phyloP scores from a whole-genome alignment of 2,329 filamentous ascomycete genomes.

The Pseudocercospora ulei region DNA sequence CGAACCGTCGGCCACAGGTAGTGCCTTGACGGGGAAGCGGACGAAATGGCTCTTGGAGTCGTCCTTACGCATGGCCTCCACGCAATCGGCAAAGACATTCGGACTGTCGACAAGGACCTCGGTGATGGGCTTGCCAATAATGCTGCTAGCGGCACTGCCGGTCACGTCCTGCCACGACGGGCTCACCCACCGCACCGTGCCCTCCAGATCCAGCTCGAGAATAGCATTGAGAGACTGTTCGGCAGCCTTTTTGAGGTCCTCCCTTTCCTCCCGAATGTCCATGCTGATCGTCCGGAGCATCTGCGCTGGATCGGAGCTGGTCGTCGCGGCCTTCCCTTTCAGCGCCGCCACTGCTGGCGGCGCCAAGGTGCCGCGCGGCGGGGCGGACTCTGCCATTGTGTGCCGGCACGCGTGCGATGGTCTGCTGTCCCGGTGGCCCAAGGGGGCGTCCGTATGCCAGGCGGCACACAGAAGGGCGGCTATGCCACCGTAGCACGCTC shows the following conservation, averaged over 20 bases:
- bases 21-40: constrained; percentile 57
- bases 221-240: constrained; percentile 96
- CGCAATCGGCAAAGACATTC: constrained; percentile 67
- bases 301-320: constrained; percentile 20
- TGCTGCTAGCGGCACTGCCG: constrained; percentile 61
- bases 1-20: constrained; percentile 37
- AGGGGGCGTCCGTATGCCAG: constrained; percentile 7
- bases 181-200: constrained; percentile 88
- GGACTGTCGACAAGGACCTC: constrained; percentile 75
- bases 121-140: constrained; percentile 67
- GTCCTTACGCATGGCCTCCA: constrained; percentile 83
- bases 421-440: background rate
- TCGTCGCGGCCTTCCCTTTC: constrained; percentile 34
- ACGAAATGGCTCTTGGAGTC: constrained; percentile 88
- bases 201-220: constrained; percentile 82
- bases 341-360: constrained; percentile 40
- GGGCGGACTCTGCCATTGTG: constrained; percentile 13
- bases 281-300: constrained; percentile 64
- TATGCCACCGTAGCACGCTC: constrained; percentile 18
- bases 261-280: constrained; percentile 83
- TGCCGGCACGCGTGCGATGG: constrained; percentile 6
- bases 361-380: constrained; percentile 31
- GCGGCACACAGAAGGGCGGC: constrained; percentile 16
- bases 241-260: constrained; percentile 87
- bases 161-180: constrained; percentile 92